Evolutionary conservation across 148 eudicot species (phyloP), one percentile per base, ranked within the genome.

Genomic region (Vaccinium myrtillus): DNA sequence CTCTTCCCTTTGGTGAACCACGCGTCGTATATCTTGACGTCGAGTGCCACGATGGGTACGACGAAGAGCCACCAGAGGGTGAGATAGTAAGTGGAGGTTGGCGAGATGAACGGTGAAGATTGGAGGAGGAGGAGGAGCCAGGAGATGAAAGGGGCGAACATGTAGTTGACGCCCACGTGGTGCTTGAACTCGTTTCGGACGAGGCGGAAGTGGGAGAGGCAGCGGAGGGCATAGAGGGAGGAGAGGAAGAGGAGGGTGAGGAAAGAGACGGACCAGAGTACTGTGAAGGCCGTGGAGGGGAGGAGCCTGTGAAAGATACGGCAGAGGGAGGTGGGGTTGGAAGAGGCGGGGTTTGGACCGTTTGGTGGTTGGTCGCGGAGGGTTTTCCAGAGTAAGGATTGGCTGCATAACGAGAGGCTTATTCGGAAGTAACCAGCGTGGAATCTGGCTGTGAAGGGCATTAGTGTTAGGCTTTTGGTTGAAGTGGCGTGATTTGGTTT

Each of bases 91-190:
- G 32, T 25, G 2, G 83, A 81, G 3, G 82, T 61, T 15, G 85
- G 87, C 16, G 70, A 30, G 11, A 88, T 78, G 77, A 88, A 88
- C 0, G 98, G 98, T 0, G 92, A 83, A 1, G 95, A 88, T 83
- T 92, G 94, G 14, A 94, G 94, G 55, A 94, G 94, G 55, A 94
- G 80, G 0, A 94, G 77, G 5, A 93, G 88, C 86, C 87, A 87
- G 0, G 96, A 93, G 18, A 92, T 91, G 90, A 92, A 94, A 4
- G 98, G 98, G 12, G 92, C 93, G 61, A 88, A 94, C 56, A 94
- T 74, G 89, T 93, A 94, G 86, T 94, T 92, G 6, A 92, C 96
- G 2, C 94, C 91, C 0, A 94, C 91, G 79, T 88, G 92, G 89
- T 93, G 90, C 46, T 86, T 77, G 86, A 93, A 94, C 77, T 91